Base-by-base conservation (phyloP, 306 rosid species). In the Gastrolobium bilobum region DNA sequence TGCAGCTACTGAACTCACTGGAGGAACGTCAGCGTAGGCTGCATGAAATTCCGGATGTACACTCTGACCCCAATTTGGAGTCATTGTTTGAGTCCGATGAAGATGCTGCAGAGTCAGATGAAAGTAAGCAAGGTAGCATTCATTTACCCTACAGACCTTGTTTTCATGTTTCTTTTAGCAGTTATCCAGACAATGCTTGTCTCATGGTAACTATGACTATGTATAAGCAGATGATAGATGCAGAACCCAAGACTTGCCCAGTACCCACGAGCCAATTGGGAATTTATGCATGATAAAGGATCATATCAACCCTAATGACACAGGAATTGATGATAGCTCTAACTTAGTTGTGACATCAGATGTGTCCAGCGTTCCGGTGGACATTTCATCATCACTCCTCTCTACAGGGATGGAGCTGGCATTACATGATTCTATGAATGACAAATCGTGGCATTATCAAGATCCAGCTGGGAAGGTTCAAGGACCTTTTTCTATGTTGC, bases 381-480 rank as follows among this genome's bases (percentile, higher is more conserved):
- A 89, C 46, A 70, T 53, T 79, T 81, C 84, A 39, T 62, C 87
- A 10, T 68, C 85, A 10, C 79, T 75, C 66, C 72, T 51, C 39
- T 73, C 89, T 71, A 52, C 80, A 43, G 90, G 85, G 84, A 79
- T 44, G 70, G 89, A 83, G 59, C 87, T 81, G 71, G 77, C 89
- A 68, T 70, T 81, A 39, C 76, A 88, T 81, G 87, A 80, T 71
- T 77, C 62, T 79, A 80, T 86, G 77, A 81, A 82, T 51, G 92
- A 91, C 53, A 86, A 60, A 59, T 67, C 83, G 13, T 96, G 99
- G 99, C 88, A 89, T 82, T 96, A 96, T 82, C 92, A 68, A 82
- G 99, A 96, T 80, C 96, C 96, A 14, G 39, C 86, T 80, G 98
- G 98, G 80, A 93, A 90, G 82, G 61, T 88, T 85, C 97, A 90